These are phyloP conservation scores for Dendrobium huoshanense DNA, from an alignment of 106 monocot genomes.

Conservation along the genomic window DNA sequence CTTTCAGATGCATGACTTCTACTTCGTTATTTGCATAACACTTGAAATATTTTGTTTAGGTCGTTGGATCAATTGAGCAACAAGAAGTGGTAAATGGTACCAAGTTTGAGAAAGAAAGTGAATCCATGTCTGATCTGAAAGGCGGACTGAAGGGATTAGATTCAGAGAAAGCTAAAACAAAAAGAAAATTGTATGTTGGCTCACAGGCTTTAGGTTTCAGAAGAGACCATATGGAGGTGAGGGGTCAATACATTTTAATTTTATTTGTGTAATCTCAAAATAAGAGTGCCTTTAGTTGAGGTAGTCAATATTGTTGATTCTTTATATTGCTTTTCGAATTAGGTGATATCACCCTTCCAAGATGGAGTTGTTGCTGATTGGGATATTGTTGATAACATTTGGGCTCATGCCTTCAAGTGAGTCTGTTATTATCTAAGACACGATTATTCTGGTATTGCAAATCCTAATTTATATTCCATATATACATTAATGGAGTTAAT, in stretches of 20 bases:
- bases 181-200: conserved; percentile 66
- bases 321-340: not conserved
- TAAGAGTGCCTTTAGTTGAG: not conserved
- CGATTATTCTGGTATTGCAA: not conserved
- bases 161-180: conserved; percentile 45
- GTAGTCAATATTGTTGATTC: not conserved
- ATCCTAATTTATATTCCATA: not conserved
- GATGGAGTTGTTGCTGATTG: conserved; percentile 87
- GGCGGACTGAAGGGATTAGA: conserved; percentile 26
- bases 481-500: not conserved
- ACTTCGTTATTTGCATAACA: not conserved
- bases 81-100: conserved; percentile 37
- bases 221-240: conserved; percentile 72
- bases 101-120: conserved; percentile 68
- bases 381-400: conserved; percentile 95
- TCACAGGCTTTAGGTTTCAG: conserved; percentile 64
- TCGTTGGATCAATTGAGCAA: conserved; percentile 55
- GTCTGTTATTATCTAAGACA: conserved; percentile 1
- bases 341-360: conserved; percentile 93
- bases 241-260: conserved; percentile 3
- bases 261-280: not conserved
- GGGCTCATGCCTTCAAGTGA: conserved; percentile 98
- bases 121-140: conserved; percentile 39
- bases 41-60: not conserved
- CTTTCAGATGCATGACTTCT: not conserved